phyloP scores from a whole-genome alignment of 345 rosid species.

The Syzygium oleosum region DNA sequence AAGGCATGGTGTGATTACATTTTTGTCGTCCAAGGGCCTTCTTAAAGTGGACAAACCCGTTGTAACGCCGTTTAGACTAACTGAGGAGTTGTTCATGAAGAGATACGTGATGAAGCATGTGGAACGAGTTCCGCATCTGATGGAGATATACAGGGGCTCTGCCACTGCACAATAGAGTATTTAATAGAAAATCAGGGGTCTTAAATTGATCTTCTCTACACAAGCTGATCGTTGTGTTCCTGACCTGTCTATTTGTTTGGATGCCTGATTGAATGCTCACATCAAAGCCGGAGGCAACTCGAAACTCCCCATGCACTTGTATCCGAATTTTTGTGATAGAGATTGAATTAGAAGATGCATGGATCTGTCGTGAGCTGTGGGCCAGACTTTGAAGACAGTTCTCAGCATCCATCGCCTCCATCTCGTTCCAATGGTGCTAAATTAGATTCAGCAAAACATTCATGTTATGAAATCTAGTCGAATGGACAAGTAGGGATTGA shows the following conservation, averaged over 20 bases:
- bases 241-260: not conserved
- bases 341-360: not conserved
- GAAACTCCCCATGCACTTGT: not conserved
- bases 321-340: not conserved
- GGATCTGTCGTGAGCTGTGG: not conserved
- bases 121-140: slow-evolving; percentile 4
- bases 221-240: not conserved
- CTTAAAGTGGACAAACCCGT: not conserved
- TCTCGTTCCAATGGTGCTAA: not conserved
- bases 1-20: slow-evolving; percentile 5
- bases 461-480: not conserved
- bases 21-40: slow-evolving; percentile 16
- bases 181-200: not conserved
- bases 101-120: slow-evolving; percentile 1
- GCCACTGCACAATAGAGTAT: not conserved
- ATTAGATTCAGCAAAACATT: not conserved
- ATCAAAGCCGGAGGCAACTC: not conserved
- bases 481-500: not conserved
- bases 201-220: not conserved
- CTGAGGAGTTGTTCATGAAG: slow-evolving; percentile 9
- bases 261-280: not conserved
- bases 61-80: not conserved
- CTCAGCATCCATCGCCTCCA: not conserved
- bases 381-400: not conserved
- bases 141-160: slow-evolving; percentile 8